Evolutionary conservation across 1,284 basidiomycete genomes (phyloP), one percentile per base, ranked within the genome.

Genomic region (Apiotrichum mycotoxinovorans): DNA sequence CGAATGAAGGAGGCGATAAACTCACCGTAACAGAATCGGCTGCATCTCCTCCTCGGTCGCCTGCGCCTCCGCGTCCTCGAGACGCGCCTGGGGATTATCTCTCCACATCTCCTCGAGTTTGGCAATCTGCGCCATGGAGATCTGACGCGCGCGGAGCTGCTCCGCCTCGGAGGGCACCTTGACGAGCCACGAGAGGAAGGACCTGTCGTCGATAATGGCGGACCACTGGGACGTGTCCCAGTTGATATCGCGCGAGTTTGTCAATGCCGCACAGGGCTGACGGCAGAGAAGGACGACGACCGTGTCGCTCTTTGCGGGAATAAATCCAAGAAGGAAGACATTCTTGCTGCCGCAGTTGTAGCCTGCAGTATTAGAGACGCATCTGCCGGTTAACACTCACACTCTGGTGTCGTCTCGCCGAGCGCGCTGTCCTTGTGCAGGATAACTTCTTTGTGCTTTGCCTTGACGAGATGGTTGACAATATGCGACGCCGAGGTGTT

Each of bases 321-420:
- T 98, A 74, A 99, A 99, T 2, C 96, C 96, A 22, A 99, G 84
- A 85, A 98, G 91, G 72, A 99, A 99, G 26, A 97, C 95, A 67
- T 99, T 99, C 79, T 98, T 98, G 80, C 90, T 93, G n/a, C 96
- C 96, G 72, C 96, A 99, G 73, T 95, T 94, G 81, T 98, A 99
- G 78, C 76, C 76, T 77, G 52, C 1, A n/a, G 47, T 11, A 37
- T 61, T 73, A 80, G 9, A 27, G 25, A 35, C 9, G 17, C 45
- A 11, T 1, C 7, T 38, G 54, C 44, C 46, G 33, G 4, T 11
- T 9, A n/a, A n/a, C n/a, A 37, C 74, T 69, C 57, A 76, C 91
- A 95, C 78, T 99, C 96, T 0, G 96, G 96, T 0, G 90, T 89
- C 0, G 95, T 98, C 76, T 98, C 96, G 7, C 96, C 96, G 1